Percentiles rank a stretch among this genome's conserved stretches.
These are phyloP conservation scores for Pichia sp. DNA, from an alignment of 1,139 yeast species.

Conservation along the genomic window DNA sequence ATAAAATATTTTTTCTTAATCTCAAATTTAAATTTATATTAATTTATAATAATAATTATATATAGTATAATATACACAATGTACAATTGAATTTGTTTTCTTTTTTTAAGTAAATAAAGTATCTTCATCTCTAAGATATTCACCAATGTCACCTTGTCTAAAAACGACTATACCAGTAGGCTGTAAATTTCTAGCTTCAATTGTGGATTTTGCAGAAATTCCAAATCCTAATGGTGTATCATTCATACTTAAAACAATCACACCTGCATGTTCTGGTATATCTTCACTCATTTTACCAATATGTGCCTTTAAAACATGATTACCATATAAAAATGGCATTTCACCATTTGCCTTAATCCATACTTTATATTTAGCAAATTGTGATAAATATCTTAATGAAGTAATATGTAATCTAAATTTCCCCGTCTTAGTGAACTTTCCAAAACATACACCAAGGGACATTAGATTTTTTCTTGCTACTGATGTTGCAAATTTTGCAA, in stretches of 20 bases:
- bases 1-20: no score
- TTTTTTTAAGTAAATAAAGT: slow-evolving; percentile 66
- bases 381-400: slow-evolving; percentile 73
- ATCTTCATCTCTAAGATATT: slow-evolving; percentile 95
- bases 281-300: slow-evolving; percentile 96
- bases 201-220: slow-evolving; percentile 87
- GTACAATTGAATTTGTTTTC: no score
- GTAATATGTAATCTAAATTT: slow-evolving; percentile 93
- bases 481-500: slow-evolving; percentile 84
- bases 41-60: no score
- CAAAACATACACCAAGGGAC: slow-evolving; percentile 90
- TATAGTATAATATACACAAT: no score
- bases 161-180: slow-evolving; percentile 94
- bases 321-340: slow-evolving; percentile 96
- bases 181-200: slow-evolving; percentile 77
- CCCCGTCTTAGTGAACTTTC: slow-evolving; percentile 96
- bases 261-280: slow-evolving; percentile 97
- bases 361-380: slow-evolving; percentile 84
- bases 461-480: slow-evolving; percentile 83
- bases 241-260: slow-evolving; percentile 81
- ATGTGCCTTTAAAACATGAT: slow-evolving; percentile 94
- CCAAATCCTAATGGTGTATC: slow-evolving; percentile 96
- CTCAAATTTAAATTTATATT: not conserved
- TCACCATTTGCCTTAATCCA: slow-evolving; percentile 98
- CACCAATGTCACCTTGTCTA: slow-evolving; percentile 98